Percentiles rank a stretch among this genome's conserved stretches.
phyloP scores from a whole-genome alignment of 208 protist genomes.

The Leishmania guyanensis region DNA sequence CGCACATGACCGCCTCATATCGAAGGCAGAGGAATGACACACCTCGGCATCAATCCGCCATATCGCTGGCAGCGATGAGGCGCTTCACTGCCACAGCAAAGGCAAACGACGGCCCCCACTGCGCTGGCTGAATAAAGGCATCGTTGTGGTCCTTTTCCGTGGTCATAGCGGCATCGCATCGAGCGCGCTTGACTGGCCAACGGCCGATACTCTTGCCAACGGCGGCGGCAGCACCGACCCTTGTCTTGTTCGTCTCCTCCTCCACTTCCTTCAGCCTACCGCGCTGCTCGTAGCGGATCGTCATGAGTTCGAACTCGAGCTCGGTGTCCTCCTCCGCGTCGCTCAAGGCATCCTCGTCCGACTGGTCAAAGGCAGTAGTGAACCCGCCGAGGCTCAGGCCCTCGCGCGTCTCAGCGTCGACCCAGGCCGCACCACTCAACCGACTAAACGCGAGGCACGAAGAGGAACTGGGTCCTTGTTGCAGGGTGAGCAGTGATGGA shows the following conservation, averaged over 20 bases:
- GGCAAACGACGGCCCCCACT: neutral
- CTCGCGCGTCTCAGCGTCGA: constrained; percentile 42
- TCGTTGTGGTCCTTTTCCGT: neutral
- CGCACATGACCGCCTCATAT: neutral
- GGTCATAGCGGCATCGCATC: neutral
- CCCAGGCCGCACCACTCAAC: constrained; percentile 59
- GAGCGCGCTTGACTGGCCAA: neutral
- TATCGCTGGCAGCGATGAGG: neutral
- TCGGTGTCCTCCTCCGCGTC: constrained; percentile 37
- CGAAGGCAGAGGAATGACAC: neutral
- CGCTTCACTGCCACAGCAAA: neutral
- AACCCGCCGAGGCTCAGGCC: constrained; percentile 25
- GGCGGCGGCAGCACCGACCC: neutral
- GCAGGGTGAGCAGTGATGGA: constrained; percentile 13
- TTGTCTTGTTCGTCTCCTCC: neutral
- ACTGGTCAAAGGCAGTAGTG: constrained; percentile 13
- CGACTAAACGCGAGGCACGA: constrained; percentile 59
- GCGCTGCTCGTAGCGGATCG: constrained; percentile 18
- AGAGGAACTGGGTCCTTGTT: constrained; percentile 33
- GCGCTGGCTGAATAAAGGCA: neutral
- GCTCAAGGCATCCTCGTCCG: neutral
- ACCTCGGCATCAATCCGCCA: neutral
- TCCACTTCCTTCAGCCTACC: neutral
- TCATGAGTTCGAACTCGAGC: constrained; percentile 41
- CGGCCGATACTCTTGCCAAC: neutral